Base-by-base conservation (phyloP, 768 basidiomycete genomes). In the Pisolithus sp. region DNA sequence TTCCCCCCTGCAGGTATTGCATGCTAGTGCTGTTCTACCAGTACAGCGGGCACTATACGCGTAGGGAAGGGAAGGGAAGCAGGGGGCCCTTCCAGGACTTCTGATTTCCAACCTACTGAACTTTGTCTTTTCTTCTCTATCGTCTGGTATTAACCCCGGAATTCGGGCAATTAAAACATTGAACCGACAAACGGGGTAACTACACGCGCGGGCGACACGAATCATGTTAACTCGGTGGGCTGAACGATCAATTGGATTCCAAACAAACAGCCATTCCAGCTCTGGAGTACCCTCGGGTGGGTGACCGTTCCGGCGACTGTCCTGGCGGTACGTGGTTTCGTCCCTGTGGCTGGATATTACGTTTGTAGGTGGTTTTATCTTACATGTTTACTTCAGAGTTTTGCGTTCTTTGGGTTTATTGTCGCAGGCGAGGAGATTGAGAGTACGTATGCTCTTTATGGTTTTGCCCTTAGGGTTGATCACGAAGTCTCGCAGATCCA, bases 371-470 rank as follows among this genome's bases (percentile, higher is more conserved):
- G 37, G 49, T 42, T 34, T 37, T 52, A 51, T 48, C 26, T 47
- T 49, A 56, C 24, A 28, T 34, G 42, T 18, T 31, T 38, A 18
- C 40, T 41, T 21, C n/a, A 84, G 78, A 74, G 75, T 58, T 86
- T 86, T 64, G 73, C 84, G 51, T 86, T 84, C 73, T 85, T 85
- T 61, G 85, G 85, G 7, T 86, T 86, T 70, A 64, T 87, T 53
- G 82, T 82, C 45, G 83, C 83, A 26, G 84, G 84, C 41, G 83
- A 86, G 65, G 85, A 86, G 66, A 86, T 86, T 51, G 83, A 86
- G 66, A 84, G 83, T 85, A 53, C 59, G 81, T 70, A 23, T 30
- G 24, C 30, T 39, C 34, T 3, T 12, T 24, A 51, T 38, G 28
- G 2, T 3, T 20, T n/a, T 40, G 15, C 48, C 9, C 13, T 36